These are phyloP conservation scores for Magnusiomyces suaveolens DNA, from an alignment of 1,139 yeast species.

Conservation along the genomic window DNA sequence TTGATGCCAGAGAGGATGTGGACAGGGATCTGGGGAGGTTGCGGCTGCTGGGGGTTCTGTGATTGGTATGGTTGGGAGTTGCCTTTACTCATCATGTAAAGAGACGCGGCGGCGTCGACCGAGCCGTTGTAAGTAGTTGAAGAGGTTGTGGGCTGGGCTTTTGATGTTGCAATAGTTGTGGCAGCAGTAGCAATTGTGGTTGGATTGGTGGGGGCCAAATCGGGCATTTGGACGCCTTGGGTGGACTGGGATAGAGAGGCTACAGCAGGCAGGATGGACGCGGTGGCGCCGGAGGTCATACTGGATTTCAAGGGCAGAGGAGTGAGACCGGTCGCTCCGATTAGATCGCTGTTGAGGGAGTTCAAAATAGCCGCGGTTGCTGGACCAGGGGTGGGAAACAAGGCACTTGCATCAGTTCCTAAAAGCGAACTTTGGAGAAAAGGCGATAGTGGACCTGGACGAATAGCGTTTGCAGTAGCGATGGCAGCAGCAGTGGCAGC, in stretches of 20 bases:
- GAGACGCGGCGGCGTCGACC: constrained; percentile 14
- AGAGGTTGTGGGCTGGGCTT: neutral
- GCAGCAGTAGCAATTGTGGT: neutral
- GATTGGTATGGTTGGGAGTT: constrained; percentile 1
- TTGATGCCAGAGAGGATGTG: neutral
- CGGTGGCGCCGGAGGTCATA: neutral
- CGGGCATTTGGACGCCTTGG: neutral
- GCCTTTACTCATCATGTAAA: constrained; percentile 13
- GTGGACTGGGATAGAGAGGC: neutral
- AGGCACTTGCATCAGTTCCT: constrained; percentile 30
- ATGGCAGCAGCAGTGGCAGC: constrained; percentile 8
- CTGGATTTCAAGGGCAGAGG: constrained; percentile 7
- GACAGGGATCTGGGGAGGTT: neutral
- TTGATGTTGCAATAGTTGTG: neutral
- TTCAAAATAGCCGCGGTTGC: constrained; percentile 30
- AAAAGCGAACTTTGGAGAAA: constrained; percentile 13
- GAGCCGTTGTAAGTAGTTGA: constrained; percentile 7
- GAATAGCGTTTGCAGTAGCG: constrained; percentile 12
- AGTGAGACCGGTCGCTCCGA: constrained; percentile 13
- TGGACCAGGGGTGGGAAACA: constrained; percentile 34
- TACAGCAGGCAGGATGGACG: neutral
- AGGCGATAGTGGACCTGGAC: constrained; percentile 30
- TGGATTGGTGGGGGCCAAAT: neutral
- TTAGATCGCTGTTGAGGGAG: constrained; percentile 21
- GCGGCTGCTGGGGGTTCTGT: neutral